Evolutionary conservation across 2,329 filamentous ascomycete species (phyloP), one percentile per base, ranked within the genome.

Genomic region (Sphaerulina populicola): DNA sequence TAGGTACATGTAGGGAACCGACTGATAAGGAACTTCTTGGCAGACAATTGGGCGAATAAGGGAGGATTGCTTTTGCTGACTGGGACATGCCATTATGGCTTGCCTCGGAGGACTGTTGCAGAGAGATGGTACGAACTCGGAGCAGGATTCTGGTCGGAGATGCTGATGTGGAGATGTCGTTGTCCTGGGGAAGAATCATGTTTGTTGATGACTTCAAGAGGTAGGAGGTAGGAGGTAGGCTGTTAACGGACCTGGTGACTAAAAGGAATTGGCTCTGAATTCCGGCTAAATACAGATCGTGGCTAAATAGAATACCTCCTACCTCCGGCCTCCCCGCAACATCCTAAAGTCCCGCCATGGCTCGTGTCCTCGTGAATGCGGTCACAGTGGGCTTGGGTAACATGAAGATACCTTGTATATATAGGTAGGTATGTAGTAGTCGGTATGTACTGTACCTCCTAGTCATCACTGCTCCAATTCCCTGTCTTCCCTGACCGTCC

Each of bases 1-100:
- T n/a, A n/a, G n/a, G n/a, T n/a, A n/a, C n/a, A n/a, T n/a, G n/a
- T n/a, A 23, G 15, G 9, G 11, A 6, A 11, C 10, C 15, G 15
- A 35, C 46, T 49, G 46, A 49, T 49, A 49, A 49, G 46, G 46
- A 23, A n/a, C n/a, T 11, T 14, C 46, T 49, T 49, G 46, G 46
- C 46, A 41, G 31, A 6, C 27, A 1, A 10, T 18, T 11, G 21
- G 46, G 18, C 46, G 38, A 49, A 43, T 49, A 9, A 37, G 29
- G n/a, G 11, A 21, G 5, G 5, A 21, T 21, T 40, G 30, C 30
- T 33, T 8, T 12, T 33, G 8, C 10, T 35, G 10, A 35, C 12
- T 35, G 39, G 27, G 39, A 12, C 9, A 12, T 2, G 21, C 11
- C 39, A 12, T 12, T 27, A 5, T 5, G 39, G 39, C 39, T 41